Evolutionary conservation across 345 rosid genomes (phyloP).

Genomic region (Ceriops zippeliana): DNA sequence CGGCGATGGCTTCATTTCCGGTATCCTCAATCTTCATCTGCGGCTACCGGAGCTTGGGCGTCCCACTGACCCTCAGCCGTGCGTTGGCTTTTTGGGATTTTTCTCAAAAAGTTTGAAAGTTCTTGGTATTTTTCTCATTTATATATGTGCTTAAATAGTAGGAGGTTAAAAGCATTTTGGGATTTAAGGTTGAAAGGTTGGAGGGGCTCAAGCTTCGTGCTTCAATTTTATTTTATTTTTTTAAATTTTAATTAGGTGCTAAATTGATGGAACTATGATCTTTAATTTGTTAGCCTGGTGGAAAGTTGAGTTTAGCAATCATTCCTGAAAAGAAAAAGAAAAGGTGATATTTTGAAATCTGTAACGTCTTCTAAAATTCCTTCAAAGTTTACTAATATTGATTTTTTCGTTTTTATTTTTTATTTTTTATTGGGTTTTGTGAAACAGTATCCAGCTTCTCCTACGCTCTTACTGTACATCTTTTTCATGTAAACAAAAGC

Average conservation of each 20-base stretch:
- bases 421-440: no score
- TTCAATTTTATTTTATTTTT: not conserved
- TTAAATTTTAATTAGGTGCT: not conserved
- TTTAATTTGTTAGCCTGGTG: not conserved
- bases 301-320: not conserved
- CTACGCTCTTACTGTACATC: not conserved
- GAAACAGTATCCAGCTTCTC: no score
- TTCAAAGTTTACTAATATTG: no score
- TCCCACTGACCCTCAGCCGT: constrained; percentile 36
- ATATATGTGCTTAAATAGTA: not conserved
- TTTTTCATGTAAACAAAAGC: not conserved
- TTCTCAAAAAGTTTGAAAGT: no score
- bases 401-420: no score
- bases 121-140: not conserved
- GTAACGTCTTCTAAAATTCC: no score
- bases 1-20: constrained; percentile 26
- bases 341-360: not conserved
- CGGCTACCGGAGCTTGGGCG: constrained; percentile 39
- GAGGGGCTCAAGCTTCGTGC: not conserved
- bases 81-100: no score
- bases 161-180: not conserved
- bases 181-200: no score
- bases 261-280: not conserved
- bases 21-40: constrained; percentile 44
- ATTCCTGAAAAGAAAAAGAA: not conserved